Percentiles rank a stretch among this genome's conserved stretches.
These are phyloP conservation scores for Plasmodium vivax DNA, from an alignment of 169 alveolate species.

Conservation along the genomic window DNA sequence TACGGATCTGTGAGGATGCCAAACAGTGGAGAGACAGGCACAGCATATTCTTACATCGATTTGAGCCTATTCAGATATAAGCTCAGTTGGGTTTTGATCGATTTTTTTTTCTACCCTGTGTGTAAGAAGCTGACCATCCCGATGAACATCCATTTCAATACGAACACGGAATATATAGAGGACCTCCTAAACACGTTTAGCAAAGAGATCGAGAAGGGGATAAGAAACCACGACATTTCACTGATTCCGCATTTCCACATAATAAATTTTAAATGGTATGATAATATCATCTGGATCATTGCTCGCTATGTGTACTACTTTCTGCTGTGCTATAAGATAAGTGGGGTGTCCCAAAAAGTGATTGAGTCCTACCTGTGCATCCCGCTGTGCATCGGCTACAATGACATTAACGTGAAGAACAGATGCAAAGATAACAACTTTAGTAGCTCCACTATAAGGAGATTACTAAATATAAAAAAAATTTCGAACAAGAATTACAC, in stretches of 20 bases:
- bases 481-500: slow-evolving; percentile 14
- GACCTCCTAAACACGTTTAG: slow-evolving; percentile 16
- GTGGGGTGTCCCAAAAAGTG: slow-evolving; percentile 46
- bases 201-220: slow-evolving; percentile 54
- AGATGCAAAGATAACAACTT: slow-evolving; percentile 10
- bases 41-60: slow-evolving; percentile 17
- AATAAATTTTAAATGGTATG: slow-evolving; percentile 73
- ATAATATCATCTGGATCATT: slow-evolving; percentile 64
- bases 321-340: slow-evolving; percentile 46
- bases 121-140: slow-evolving; percentile 60
- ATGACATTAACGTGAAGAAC: slow-evolving; percentile 12
- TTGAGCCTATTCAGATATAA: slow-evolving; percentile 70
- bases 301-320: slow-evolving; percentile 66
- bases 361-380: slow-evolving; percentile 68
- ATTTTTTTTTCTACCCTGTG: slow-evolving; percentile 67
- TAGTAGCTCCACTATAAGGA: slow-evolving; percentile 62
- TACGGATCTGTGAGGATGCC: neutral
- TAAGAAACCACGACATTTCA: slow-evolving; percentile 65
- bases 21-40: neutral
- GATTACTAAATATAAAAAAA: slow-evolving; percentile 62
- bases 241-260: slow-evolving; percentile 73
- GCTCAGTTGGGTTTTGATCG: slow-evolving; percentile 72
- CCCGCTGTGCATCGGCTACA: slow-evolving; percentile 59
- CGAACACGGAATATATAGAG: slow-evolving; percentile 60
- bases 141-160: slow-evolving; percentile 44